Evolutionary conservation across 225 moss, liverwort and hornwort genomes (phyloP).

Genomic region (Pseudoscleropodium purum): DNA sequence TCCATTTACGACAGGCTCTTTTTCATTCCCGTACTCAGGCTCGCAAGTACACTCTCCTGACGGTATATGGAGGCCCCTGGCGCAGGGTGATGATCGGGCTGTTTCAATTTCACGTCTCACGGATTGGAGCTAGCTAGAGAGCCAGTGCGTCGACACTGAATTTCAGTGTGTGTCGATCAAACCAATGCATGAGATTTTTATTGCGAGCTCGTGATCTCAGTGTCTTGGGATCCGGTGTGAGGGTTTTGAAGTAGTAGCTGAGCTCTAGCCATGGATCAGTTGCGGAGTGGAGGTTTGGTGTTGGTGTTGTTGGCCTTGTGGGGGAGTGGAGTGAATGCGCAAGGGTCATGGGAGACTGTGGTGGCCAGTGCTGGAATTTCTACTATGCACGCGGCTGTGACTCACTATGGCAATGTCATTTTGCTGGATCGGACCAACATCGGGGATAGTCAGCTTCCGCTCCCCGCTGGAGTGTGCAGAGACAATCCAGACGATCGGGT

Average conservation of each 20-base stretch:
- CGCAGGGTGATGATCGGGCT: background rate
- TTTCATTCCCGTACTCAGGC: background rate
- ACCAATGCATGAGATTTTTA: background rate
- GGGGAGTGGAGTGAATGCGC: constrained; percentile 23
- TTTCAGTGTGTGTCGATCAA: background rate
- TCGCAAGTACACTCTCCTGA: background rate
- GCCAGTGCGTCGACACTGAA: background rate
- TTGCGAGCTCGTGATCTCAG: background rate
- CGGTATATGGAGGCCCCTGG: constrained; percentile 4
- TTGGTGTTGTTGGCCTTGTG: background rate
- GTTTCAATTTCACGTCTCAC: background rate
- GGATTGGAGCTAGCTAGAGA: background rate
- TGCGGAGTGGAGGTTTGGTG: background rate
- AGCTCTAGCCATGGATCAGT: background rate
- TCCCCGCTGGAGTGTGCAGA: constrained; percentile 27
- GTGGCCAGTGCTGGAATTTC: constrained; percentile 35
- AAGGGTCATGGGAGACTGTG: constrained; percentile 42
- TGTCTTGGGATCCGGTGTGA: background rate
- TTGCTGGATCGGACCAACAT: constrained; percentile 51
- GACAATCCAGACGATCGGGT: constrained; percentile 33
- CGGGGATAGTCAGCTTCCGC: constrained; percentile 27
- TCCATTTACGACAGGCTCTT: background rate
- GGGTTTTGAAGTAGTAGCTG: background rate
- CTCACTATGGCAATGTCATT: constrained; percentile 40
- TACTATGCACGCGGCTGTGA: constrained; percentile 41